Evolutionary conservation across 345 rosid genomes (phyloP), one percentile per base, ranked within the genome.

Genomic region (Alliaria petiolata): DNA sequence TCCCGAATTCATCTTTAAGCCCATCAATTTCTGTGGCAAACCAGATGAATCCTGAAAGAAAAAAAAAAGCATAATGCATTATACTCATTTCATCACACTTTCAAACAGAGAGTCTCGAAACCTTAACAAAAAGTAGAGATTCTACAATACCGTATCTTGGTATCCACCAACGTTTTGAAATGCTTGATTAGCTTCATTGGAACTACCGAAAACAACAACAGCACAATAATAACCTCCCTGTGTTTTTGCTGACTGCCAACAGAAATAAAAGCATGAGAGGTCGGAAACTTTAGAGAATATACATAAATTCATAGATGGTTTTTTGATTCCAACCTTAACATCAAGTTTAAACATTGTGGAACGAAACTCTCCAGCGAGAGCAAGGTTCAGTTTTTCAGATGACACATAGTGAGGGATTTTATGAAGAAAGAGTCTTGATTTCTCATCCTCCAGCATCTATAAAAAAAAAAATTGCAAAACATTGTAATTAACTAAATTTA

Each of bases 31-130:
- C 66, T 89, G 88, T 1, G 77, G 80, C 54, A 78, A 75, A 3
- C 96, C 96, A 46, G n/a, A 70, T 13, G 80, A 75, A 74, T 92
- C 98, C 98, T 91, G 50, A 10, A 45, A 69, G 19, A n/a, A 25
- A 25, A 22, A 19, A 46, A 5, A 50, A 13, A 14, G 9, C 11
- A 43, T 26, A 40, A 22, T 26, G 17, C 6, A 3, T 1, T 5
- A 56, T 10, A 28, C 17, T 35, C 56, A 15, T n/a, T 31, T 44
- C 63, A 55, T 14, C 13, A 25, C 8, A n/a, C n/a, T 56, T 3
- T 45, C 8, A 4, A 44, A 43, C 8, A 43, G 20, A 19, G 6
- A n/a, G n/a, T 44, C 33, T 22, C 0, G 0, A 3, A 14, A 16
- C 43, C 8, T 30, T 31, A 10, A 9, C 9, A 22, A 5, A 11